Evolutionary conservation across 768 basidiomycete species (phyloP), one percentile per base, ranked within the genome.

Genomic region (Serendipita indica): DNA sequence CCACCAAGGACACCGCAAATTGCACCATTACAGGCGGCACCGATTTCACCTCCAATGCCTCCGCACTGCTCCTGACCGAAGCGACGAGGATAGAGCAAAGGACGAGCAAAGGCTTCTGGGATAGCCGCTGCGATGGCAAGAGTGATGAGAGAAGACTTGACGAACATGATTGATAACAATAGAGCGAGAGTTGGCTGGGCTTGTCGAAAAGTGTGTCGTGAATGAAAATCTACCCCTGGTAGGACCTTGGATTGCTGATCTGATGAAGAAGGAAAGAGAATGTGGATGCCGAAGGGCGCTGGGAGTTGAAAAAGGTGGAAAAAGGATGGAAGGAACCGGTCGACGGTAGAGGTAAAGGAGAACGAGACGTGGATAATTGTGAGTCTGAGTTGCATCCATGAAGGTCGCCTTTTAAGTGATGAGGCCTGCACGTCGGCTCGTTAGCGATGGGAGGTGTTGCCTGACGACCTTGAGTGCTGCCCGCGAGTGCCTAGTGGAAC

Each of bases 1-100:
- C 78, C 79, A 34, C 77, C 70, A 58, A 81, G 68, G 35, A 54
- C 70, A 49, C 74, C 78, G 64, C 79, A 80, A 39, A 79, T 71
- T 35, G 71, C 63, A 25, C 76, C 73, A 18, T 72, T 71, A 65
- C 79, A 81, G 5, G 79, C 78, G 14, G 67, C 58, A 14, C 70
- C 60, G 39, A 81, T 64, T 58, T 78, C 73, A 43, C 70, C 49
- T 27, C 49, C 64, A 32, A 80, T 69, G 34, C 77, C 74, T 7
- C 71, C 67, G 27, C 77, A 76, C 25, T 77, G 70, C 63, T 79
- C 73, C 65, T 78, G 74, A 25, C 74, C 72, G 65, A 79, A 80
- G 22, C 79, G 75, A 63, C 79, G 74, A 37, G 77, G 78, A 64
- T 78, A 66, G 75, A 75, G 77, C 33, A 63, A 62, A 56, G 73